A percentile compares a stretch with the other conserved stretches of the same genome.
These are phyloP conservation scores for Starmera dryadoides DNA, from an alignment of 805 yeast species.

Conservation along the genomic window DNA sequence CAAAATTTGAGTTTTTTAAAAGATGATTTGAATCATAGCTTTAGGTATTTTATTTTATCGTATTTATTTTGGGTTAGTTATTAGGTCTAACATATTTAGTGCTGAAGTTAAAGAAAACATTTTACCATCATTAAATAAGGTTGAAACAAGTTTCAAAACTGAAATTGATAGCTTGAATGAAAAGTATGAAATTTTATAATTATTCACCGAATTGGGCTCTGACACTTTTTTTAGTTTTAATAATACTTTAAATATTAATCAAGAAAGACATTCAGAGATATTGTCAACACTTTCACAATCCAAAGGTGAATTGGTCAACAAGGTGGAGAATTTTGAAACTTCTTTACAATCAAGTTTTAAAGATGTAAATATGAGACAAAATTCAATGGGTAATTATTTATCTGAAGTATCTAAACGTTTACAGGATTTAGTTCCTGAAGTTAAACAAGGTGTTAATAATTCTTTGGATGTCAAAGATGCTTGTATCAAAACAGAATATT, in stretches of 20 bases:
- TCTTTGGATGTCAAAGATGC: neutral
- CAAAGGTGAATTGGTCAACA: neutral
- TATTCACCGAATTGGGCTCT: neutral
- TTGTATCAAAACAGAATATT: neutral
- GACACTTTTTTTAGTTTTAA: slow-evolving; percentile 1
- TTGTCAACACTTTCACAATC: neutral
- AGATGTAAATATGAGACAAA: slow-evolving; percentile 1
- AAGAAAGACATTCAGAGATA: slow-evolving; percentile 2
- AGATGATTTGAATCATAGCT: neutral
- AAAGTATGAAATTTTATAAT: neutral
- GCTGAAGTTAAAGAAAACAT: neutral
- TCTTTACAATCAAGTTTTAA: neutral
- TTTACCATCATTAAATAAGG: neutral
- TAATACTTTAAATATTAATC: neutral
- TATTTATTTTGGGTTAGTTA: neutral
- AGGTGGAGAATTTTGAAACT: neutral
- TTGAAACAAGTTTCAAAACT: slow-evolving; percentile 1
- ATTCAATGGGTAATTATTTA: slow-evolving; percentile 2
- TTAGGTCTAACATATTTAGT: neutral
- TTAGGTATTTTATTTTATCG: neutral
- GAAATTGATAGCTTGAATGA: slow-evolving; percentile 6
- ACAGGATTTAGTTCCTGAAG: slow-evolving; percentile 1
- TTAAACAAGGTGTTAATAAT: neutral
- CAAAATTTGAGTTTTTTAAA: neutral
- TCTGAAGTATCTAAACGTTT: slow-evolving; percentile 4